Percentiles rank a stretch among this genome's conserved stretches.
phyloP scores from a whole-genome alignment of 148 eudicot species.

The Dysphania ambrosioides region DNA sequence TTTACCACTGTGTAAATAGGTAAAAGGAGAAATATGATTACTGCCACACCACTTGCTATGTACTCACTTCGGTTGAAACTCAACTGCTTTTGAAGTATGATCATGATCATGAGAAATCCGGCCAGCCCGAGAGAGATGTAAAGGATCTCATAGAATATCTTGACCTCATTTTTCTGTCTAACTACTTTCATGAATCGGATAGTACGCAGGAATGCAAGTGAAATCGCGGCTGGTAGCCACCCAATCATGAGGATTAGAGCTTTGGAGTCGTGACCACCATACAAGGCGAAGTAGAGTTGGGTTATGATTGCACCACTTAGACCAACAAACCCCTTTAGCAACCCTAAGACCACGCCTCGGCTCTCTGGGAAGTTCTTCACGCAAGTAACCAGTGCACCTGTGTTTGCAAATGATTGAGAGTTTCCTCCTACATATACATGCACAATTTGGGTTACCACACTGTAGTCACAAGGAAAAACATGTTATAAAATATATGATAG shows the following conservation, averaged over 20 bases:
- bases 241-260: slow-evolving; percentile 36
- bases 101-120: not conserved
- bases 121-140: not conserved
- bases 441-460: too few species aligned
- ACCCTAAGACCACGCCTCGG: slow-evolving; percentile 36
- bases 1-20: slow-evolving; percentile 32
- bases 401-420: slow-evolving; percentile 42
- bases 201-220: slow-evolving; percentile 32
- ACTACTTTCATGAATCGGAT: slow-evolving; percentile 32
- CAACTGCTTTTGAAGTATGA: not conserved
- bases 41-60: slow-evolving; percentile 25
- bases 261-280: slow-evolving; percentile 23
- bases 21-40: slow-evolving; percentile 23
- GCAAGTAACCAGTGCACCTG: slow-evolving; percentile 44
- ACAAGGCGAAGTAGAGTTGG: slow-evolving; percentile 38
- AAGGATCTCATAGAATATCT: not conserved
- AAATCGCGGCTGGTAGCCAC: slow-evolving; percentile 35
- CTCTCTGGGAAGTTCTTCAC: slow-evolving; percentile 51
- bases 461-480: too few species aligned
- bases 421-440: slow-evolving; percentile 21
- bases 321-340: slow-evolving; percentile 40
- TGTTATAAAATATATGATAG: too few species aligned
- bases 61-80: slow-evolving; percentile 23
- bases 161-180: slow-evolving; percentile 23
- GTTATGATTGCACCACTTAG: slow-evolving; percentile 44